A percentile compares a stretch with the other conserved stretches of the same genome.
These are phyloP conservation scores for Neofusicoccum parvum DNA, from an alignment of 2,329 filamentous ascomycete species.

Conservation along the genomic window DNA sequence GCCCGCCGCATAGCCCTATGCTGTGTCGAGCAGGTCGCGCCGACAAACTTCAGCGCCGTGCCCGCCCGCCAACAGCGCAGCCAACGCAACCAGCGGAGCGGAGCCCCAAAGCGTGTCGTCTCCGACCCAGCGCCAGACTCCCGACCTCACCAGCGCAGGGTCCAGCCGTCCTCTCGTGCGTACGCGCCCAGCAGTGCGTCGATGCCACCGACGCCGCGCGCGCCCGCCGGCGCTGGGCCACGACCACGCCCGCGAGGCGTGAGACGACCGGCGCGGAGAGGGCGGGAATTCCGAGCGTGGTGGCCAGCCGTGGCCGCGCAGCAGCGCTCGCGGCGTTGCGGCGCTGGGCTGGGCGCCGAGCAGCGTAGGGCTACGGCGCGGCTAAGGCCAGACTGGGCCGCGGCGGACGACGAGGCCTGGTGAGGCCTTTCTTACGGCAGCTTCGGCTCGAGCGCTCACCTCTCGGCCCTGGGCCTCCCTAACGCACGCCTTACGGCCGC, in stretches of 20 bases:
- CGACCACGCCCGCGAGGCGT: background rate
- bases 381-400: too few relatives aligned
- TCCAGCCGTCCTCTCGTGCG: background rate
- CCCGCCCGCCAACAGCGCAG: background rate
- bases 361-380: background rate
- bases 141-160: background rate
- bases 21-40: constrained; percentile 12
- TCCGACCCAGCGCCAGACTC: background rate
- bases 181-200: background rate
- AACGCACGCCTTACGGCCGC: constrained; percentile 8
- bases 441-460: background rate
- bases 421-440: background rate
- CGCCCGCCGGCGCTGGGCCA: background rate
- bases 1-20: background rate
- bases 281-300: background rate
- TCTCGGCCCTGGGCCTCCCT: background rate
- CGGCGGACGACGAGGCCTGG: too few relatives aligned
- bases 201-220: too few relatives aligned
- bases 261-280: background rate
- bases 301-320: too few relatives aligned
- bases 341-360: background rate
- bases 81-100: background rate
- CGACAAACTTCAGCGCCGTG: constrained; percentile 17
- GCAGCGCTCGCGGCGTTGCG: too few relatives aligned
- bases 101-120: background rate